Evolutionary conservation across 2,329 filamentous ascomycete genomes (phyloP).

Genomic region (Curvularia hawaiiensis): DNA sequence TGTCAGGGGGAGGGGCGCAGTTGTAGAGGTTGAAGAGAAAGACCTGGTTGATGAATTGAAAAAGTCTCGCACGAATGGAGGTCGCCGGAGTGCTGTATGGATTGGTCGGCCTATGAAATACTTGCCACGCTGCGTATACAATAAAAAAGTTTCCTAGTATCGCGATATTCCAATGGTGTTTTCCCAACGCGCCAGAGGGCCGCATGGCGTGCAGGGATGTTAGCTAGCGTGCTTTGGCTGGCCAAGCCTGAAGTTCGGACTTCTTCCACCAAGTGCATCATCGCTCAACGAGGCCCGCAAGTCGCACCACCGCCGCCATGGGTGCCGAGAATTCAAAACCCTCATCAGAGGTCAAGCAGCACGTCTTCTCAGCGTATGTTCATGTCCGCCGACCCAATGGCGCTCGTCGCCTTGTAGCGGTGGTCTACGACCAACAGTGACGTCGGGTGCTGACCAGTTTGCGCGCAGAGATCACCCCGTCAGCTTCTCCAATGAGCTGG

Average conservation of each 20-base stretch:
- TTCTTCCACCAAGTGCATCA: conserved; percentile 39
- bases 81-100: neutral
- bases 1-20: neutral
- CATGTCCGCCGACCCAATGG: conserved; percentile 28
- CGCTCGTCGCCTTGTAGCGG: conserved; percentile 5
- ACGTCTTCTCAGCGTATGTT: conserved; percentile 66
- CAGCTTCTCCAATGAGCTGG: conserved; percentile 78
- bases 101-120: neutral
- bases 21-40: neutral
- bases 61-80: neutral
- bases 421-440: conserved; percentile 6
- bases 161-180: conserved; percentile 19
- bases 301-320: conserved; percentile 53
- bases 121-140: neutral
- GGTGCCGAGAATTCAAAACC: conserved; percentile 67
- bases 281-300: conserved; percentile 28
- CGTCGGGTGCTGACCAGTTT: conserved; percentile 40
- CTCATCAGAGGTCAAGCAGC: conserved; percentile 58
- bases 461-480: conserved; percentile 63
- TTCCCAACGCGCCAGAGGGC: conserved; percentile 18
- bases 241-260: conserved; percentile 38
- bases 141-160: neutral
- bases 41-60: neutral
- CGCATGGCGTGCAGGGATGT: conserved; percentile 20
- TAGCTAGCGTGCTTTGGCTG: conserved; percentile 29